Evolutionary conservation across 2,329 filamentous ascomycete genomes (phyloP).

Genomic region (Aureobasidium musti): DNA sequence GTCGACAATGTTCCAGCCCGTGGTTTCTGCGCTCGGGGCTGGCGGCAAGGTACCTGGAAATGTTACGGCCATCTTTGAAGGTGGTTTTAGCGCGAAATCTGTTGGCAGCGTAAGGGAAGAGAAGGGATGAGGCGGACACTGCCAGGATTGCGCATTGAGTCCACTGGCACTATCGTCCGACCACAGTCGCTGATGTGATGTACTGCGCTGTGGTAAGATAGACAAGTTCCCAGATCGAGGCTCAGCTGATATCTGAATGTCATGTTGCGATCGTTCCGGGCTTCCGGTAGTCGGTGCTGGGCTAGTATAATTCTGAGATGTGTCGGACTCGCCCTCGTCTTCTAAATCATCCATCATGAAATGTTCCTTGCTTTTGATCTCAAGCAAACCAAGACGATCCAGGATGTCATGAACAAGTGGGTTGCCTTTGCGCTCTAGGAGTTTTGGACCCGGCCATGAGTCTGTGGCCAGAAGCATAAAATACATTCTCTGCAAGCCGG

Average conservation of each 20-base stretch:
- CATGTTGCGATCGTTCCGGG: background rate
- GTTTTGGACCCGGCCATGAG: background rate
- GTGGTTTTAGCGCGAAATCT: no score
- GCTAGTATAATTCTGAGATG: no score
- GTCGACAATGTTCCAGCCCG: no score
- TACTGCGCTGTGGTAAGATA: background rate
- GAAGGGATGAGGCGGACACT: no score
- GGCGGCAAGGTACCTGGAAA: no score
- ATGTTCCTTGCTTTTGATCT: background rate
- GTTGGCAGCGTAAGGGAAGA: no score
- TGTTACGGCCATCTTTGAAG: no score
- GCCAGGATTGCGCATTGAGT: no score
- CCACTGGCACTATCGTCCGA: no score
- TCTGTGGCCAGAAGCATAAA: slow-evolving; percentile 8
- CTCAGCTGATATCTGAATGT: background rate
- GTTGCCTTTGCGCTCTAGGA: background rate
- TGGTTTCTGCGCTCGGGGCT: no score
- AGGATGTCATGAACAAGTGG: slow-evolving; percentile 10
- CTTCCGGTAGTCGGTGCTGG: background rate
- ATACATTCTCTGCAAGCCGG: slow-evolving; percentile 13
- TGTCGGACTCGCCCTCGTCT: background rate
- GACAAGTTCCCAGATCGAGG: background rate
- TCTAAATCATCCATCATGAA: background rate
- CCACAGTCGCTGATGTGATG: background rate
- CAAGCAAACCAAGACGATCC: slow-evolving; percentile 9